Evolutionary conservation across 192 early-diverging fungal species (phyloP), one percentile per base, ranked within the genome.

Genomic region (Linnemannia zychae): DNA sequence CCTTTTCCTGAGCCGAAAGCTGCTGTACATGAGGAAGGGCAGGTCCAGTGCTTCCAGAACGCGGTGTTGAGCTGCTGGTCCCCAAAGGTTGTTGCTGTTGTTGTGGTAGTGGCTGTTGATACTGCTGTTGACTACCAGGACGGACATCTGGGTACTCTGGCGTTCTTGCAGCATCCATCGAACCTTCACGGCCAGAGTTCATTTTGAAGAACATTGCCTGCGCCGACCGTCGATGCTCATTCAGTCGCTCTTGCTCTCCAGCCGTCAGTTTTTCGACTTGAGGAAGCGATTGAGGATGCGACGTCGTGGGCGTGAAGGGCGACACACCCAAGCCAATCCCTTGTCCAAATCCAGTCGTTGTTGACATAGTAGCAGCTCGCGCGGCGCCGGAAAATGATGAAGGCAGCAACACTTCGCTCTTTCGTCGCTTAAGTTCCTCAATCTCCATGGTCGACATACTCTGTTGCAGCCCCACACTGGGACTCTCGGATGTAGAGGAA

Each of bases 211-310:
- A 22, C 34, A 75, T 65, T 13, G 82, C 82, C 34, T 79, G 73
- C n/a, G 74, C 82, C 13, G 82, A 78, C 46, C 82, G 82, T 7
- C 82, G 66, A 24, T 85, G 82, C 48, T 85, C 82, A 17, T 74
- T 75, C 60, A 79, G 22, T 9, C 77, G 77, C 6, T 76, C 77
- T 22, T 85, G 72, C 69, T 85, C 82, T 31, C 75, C 74, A n/a
- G 77, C 67, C 20, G 69, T 67, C 53, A 79, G 37, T 18, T 49
- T 74, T 4, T 85, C 82, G 7, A 79, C 67, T 4, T 79, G 76
- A n/a, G 77, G 50, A 3, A 79, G 44, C 11, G 67, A 20, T 31
- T 74, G 72, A 0, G 73, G 33, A 6, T 74, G 82, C 2, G 38
- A 37, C 17, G 38, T 74, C 36, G 63, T 63, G 2, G 75, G 57